Evolutionary conservation across 257 asterid species (phyloP).

Genomic region (Penstemon barbatus): DNA sequence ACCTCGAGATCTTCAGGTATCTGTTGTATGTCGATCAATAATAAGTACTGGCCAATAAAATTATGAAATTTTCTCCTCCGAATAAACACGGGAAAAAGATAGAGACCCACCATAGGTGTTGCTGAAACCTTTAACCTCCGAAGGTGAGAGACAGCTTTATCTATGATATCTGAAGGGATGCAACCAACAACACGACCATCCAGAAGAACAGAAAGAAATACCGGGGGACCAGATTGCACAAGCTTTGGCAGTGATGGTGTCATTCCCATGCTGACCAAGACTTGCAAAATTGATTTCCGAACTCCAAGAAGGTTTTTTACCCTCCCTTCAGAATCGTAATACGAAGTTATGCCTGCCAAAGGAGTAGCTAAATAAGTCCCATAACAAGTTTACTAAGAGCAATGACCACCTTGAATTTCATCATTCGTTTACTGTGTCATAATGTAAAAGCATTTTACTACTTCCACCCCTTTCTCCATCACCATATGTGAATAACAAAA

Average conservation of each 20-base stretch:
- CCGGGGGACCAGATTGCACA: constrained; percentile 85
- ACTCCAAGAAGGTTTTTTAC: constrained; percentile 67
- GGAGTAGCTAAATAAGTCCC: constrained; percentile 2
- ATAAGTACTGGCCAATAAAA: constrained; percentile 21
- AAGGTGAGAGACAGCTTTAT: constrained; percentile 63
- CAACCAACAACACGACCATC: constrained; percentile 93
- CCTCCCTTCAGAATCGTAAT: constrained; percentile 70
- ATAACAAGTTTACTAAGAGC: not conserved
- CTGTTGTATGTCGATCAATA: constrained; percentile 38
- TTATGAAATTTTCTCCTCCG: not conserved
- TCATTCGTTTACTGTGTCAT: not conserved
- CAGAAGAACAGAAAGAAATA: constrained; percentile 76
- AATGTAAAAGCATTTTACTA: not conserved
- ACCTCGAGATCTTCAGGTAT: constrained; percentile 96
- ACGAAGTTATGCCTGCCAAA: constrained; percentile 80
- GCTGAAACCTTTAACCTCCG: constrained; percentile 78
- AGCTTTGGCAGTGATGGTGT: constrained; percentile 71
- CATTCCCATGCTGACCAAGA: constrained; percentile 76
- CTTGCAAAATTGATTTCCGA: constrained; percentile 53
- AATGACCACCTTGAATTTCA: constrained; percentile 4
- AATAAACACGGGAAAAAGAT: constrained; percentile 13
- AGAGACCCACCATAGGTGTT: constrained; percentile 54
- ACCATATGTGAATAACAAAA: constrained; percentile 2
- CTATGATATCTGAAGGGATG: constrained; percentile 60
- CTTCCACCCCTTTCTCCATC: not conserved